Evolutionary conservation across 495 filamentous ascomycete genomes (phyloP).

Genomic region (Neurospora sp.): DNA sequence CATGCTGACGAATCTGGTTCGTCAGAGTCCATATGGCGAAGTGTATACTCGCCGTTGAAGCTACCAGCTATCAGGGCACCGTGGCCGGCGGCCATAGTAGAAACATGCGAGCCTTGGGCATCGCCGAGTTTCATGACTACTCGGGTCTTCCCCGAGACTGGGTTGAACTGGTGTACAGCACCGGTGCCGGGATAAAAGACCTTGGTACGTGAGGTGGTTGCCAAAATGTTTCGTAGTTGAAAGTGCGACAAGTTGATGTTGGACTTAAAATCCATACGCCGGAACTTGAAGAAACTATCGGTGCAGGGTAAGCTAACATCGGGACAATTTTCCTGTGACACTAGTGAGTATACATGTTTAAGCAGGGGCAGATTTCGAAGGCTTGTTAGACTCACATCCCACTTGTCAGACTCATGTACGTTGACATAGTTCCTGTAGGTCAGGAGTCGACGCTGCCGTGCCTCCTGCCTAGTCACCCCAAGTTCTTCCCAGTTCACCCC

Average conservation of each 20-base stretch:
- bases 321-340: conserved; percentile 16
- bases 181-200: conserved; percentile 63
- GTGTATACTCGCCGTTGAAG: conserved; percentile 71
- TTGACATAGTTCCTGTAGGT: conserved; percentile 54
- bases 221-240: conserved; percentile 79
- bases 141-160: conserved; percentile 33
- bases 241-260: conserved; percentile 68
- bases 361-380: conserved; percentile 1
- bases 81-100: conserved; percentile 57
- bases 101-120: conserved; percentile 45
- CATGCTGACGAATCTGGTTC: conserved; percentile 28
- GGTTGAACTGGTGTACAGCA: conserved; percentile 46
- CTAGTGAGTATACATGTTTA: background rate
- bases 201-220: conserved; percentile 60
- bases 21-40: conserved; percentile 44
- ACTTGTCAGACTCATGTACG: conserved; percentile 22
- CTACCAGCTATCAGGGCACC: conserved; percentile 68
- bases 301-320: conserved; percentile 28
- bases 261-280: conserved; percentile 55
- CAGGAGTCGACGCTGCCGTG: conserved; percentile 45
- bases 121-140: conserved; percentile 53
- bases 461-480: conserved; percentile 49
- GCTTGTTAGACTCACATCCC: conserved; percentile 20
- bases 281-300: conserved; percentile 58
- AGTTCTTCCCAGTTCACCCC: conserved; percentile 66